Base-by-base conservation (phyloP, 78 protist genomes). In the Guillardia theta region DNA sequence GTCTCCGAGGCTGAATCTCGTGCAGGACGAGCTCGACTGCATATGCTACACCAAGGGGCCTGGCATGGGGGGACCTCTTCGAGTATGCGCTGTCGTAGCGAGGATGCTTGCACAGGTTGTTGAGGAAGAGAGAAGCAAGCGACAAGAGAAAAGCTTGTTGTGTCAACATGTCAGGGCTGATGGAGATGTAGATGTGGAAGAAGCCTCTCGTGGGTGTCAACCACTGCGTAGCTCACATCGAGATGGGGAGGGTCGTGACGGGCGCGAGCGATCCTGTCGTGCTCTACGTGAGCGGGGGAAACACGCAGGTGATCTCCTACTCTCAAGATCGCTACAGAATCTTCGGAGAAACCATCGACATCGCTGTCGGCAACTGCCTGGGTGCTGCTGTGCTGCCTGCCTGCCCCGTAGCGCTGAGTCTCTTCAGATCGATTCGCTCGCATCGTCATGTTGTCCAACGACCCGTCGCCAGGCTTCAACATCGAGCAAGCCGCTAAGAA, bases 291-390 rank as follows among this genome's bases (percentile, higher is more conserved):
- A 95, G 98, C 80, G 99, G 99, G 33, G 99, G 99, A 44, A 99
- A 99, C 93, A 98, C 99, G 41, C 99, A 99, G 93, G 98, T 99
- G 8, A 96, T 97, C 45, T 41, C 78, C 45, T 88, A 53, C 93
- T 21, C 93, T 0, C 64, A 53, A 12, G 48, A 22, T 8, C 93
- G 97, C 41, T 99, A 99, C 54, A 95, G 99, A 6, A 98, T 99
- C 78, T 99, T 99, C 95, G 99, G 99, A 0, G 99, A 99, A 92
- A 99, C 99, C 1, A 98, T 99, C 83, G 99, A 99, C 95, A 98
- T 99, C 21, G 99, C 99, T 0, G 98, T 99, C 10, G 99, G 99
- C 27, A 96, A 95, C 83, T 50, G 94, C 58, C 46, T 98, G 39
- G n/a, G n/a, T n/a, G n/a, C n/a, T n/a, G n/a, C n/a, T n/a, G n/a